phyloP scores from a whole-genome alignment of 108 stramenopile genomes.

The Hondaea fermentalgiana region DNA sequence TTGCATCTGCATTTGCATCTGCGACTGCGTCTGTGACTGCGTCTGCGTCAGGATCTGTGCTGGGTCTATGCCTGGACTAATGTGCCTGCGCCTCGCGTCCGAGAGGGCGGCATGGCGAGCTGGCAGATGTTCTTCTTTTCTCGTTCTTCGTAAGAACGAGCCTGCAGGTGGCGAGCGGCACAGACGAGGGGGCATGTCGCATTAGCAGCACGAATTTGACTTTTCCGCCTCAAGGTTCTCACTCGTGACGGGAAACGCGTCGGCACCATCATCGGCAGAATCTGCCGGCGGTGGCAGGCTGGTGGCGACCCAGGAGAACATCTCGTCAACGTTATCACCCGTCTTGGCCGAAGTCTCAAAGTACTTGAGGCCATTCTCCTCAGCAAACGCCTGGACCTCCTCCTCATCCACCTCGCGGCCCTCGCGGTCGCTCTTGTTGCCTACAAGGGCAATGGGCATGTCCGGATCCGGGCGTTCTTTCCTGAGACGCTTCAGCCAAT shows the following conservation, averaged over 20 bases:
- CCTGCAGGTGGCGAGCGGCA: too few relatives aligned
- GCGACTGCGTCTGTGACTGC: too few relatives aligned
- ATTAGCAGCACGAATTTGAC: not conserved
- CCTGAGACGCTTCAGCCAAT: not conserved
- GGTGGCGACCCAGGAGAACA: conserved; percentile 77
- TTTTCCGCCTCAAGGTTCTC: not conserved
- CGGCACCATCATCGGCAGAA: not conserved
- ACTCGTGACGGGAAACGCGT: not conserved
- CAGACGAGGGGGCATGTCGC: too few relatives aligned
- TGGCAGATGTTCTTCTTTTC: too few relatives aligned
- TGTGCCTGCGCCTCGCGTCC: too few relatives aligned
- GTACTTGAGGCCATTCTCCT: conserved; percentile 83
- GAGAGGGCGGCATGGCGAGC: too few relatives aligned
- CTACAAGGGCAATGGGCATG: not conserved
- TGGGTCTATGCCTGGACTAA: too few relatives aligned
- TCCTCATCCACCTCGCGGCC: conserved; percentile 51
- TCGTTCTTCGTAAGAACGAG: too few relatives aligned
- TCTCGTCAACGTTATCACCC: conserved; percentile 76
- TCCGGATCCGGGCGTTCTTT: not conserved
- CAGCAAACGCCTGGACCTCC: conserved; percentile 73
- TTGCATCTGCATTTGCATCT: too few relatives aligned
- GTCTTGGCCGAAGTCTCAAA: conserved; percentile 93
- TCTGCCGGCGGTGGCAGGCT: conserved; percentile 22
- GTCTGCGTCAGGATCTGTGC: too few relatives aligned
- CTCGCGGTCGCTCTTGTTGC: conserved; percentile 11